Evolutionary conservation across 2,329 filamentous ascomycete genomes (phyloP).

Genomic region (Sporothrix mexicana): DNA sequence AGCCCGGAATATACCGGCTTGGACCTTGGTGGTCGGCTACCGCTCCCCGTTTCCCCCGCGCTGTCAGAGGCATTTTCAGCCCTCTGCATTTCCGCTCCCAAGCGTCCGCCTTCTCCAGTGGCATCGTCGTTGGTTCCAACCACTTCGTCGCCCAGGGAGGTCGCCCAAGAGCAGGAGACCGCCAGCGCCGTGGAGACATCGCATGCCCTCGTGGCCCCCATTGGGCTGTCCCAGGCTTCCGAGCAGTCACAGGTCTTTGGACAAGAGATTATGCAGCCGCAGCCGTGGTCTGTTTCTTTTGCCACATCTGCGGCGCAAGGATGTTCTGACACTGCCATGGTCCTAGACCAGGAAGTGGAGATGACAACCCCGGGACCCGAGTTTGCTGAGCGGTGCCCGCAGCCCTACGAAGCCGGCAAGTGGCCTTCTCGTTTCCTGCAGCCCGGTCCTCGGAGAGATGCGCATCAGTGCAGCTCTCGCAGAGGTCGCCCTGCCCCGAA

Average conservation of each 20-base stretch:
- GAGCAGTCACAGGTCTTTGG: constrained; percentile 5
- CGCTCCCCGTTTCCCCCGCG: background rate
- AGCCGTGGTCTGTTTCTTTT: background rate
- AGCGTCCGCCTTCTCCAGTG: constrained; percentile 4
- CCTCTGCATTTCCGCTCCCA: background rate
- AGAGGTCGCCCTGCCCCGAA: background rate
- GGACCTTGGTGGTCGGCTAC: constrained; percentile 2
- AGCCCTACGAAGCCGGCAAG: background rate
- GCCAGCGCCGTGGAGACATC: background rate
- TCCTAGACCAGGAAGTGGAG: background rate
- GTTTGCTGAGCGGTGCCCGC: constrained; percentile 7
- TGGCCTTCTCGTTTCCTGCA: constrained; percentile 19
- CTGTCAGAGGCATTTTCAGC: background rate
- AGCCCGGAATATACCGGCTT: constrained; percentile 23
- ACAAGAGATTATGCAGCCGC: background rate
- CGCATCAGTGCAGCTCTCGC: background rate
- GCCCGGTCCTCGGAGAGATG: background rate
- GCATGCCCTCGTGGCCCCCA: background rate
- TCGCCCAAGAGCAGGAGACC: background rate
- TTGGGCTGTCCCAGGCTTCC: background rate
- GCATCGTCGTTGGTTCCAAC: background rate
- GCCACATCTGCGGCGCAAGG: background rate
- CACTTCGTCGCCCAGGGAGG: background rate
- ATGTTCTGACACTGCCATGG: background rate
- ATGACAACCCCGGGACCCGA: background rate